Conservation (phyloP, 148 eudicot species). For the Pouteria glomerata region DNA sequence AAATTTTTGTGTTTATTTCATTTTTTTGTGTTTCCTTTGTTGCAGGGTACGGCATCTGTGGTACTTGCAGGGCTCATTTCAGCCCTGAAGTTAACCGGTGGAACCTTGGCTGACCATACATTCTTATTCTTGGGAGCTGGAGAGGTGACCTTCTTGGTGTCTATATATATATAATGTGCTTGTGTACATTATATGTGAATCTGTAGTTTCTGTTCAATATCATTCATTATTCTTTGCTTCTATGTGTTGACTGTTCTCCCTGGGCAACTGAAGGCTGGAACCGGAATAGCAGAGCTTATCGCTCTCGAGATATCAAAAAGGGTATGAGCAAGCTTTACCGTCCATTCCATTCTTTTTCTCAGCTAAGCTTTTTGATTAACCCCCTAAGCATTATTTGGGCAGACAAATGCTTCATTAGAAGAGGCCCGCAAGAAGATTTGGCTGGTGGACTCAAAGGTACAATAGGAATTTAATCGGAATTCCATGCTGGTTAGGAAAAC, state of each 20-base stretch:
- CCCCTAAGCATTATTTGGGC: no score
- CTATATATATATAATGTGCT: no score
- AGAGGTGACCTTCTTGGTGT: conserved; percentile 38
- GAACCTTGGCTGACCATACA: conserved; percentile 71
- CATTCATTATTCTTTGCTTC: no score
- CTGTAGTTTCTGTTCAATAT: no score
- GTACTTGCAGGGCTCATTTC: conserved; percentile 81
- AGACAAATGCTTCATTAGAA: conserved; percentile 7
- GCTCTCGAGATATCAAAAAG: conserved; percentile 55
- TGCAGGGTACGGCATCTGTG: conserved; percentile 86
- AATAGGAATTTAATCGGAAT: no score
- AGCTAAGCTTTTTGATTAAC: no score
- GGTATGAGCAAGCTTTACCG: no score
- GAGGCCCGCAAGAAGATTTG: conserved; percentile 18
- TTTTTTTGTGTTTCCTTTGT: neutral
- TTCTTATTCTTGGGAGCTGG: conserved; percentile 92
- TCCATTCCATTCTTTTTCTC: no score
- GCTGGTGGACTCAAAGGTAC: conserved; percentile 18
- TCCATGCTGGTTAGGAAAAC: no score
- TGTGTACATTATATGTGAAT: no score
- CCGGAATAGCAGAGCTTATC: conserved; percentile 61
- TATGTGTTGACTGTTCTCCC: no score
- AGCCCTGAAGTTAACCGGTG: conserved; percentile 71
- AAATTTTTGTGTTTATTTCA: neutral
- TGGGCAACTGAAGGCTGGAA: conserved; percentile 51